Evolutionary conservation across 1,139 yeast genomes (phyloP).

Genomic region (Yamadazyma dushanensis): DNA sequence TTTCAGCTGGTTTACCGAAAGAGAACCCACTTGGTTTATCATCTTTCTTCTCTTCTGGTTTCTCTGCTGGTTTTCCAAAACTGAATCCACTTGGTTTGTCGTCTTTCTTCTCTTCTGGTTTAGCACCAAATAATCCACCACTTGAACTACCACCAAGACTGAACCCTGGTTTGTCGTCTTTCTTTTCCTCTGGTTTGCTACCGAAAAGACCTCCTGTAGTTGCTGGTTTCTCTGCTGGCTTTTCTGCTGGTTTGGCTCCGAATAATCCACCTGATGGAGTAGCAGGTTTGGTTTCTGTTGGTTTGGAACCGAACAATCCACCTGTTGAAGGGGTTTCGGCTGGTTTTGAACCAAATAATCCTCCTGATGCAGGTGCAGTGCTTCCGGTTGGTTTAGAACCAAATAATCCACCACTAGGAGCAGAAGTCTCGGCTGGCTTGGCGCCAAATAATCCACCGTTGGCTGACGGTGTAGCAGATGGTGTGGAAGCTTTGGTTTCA

Average conservation of each 20-base stretch:
- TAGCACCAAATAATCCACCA: conserved; percentile 18
- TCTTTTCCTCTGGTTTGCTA: conserved; percentile 23
- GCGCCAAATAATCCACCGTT: conserved; percentile 22
- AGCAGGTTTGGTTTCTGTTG: conserved; percentile 10
- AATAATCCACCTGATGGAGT: conserved; percentile 15
- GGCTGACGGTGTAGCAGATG: conserved; percentile 21
- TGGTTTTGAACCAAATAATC: conserved; percentile 26
- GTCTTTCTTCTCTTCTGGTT: conserved; percentile 22
- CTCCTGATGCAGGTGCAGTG: conserved; percentile 11
- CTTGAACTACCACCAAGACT: conserved; percentile 12
- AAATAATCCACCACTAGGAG: conserved; percentile 19
- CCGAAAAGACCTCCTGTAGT: conserved; percentile 19
- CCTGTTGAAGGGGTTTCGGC: conserved; percentile 8
- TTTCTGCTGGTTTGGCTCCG: conserved; percentile 18
- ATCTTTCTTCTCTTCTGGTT: conserved; percentile 23
- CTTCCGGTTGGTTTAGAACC: conserved; percentile 17
- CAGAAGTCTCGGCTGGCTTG: conserved; percentile 14
- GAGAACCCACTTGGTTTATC: conserved; percentile 21
- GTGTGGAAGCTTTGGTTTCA: conserved; percentile 16
- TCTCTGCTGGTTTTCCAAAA: conserved; percentile 22
- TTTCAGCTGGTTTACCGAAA: conserved; percentile 28
- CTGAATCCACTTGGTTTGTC: conserved; percentile 19
- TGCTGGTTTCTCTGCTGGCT: conserved; percentile 15
- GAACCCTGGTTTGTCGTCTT: conserved; percentile 12
- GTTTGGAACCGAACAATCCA: conserved; percentile 19